Evolutionary conservation across 805 yeast genomes (phyloP), one percentile per base, ranked within the genome.

Genomic region (Dipodascus geniculatus): DNA sequence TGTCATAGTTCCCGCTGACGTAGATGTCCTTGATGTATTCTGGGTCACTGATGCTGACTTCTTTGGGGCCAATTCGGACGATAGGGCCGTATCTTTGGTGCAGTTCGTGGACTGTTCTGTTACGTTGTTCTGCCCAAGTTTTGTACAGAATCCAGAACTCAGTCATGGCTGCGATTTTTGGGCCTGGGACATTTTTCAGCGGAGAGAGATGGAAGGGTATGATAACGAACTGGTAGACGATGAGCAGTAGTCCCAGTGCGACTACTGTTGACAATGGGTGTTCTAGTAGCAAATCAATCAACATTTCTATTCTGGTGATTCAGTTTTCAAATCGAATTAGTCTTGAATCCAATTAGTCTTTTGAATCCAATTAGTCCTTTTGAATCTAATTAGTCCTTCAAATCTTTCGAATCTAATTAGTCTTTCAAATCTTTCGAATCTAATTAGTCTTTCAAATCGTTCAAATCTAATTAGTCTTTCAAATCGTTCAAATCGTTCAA

Each of bases 21-120:
- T 84, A 85, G 20, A 84, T 74, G 48, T 79, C 80, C 58, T 75
- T 76, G 44, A 82, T 58, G 56, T 70, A 76, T 49, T 72, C 72
- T 2, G 72, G 61, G 51, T 81, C 79, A 48, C 77, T 71, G 48
- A 83, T 74, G 51, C 84, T 80, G 19, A 84, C 69, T 58, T 82
- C 88, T 22, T 69, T 66, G 1, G 89, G 88, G 0, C 80, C 74
- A 14, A 84, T 65, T 22, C 84, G 69, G 3, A 84, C 80, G 2
- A 83, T 77, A 4, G 82, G 75, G 1, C 89, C 90, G 59, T 81
- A 81, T 54, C 68, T 63, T 49, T 63, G 49, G 60, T 84, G 90
- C 54, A 82, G 66, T 2, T 62, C 42, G 54, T 80, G 76, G 2
- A 82, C 76, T 38, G 67, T 70, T 31, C 69, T 67, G 56, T 74